Evolutionary conservation across 495 filamentous ascomycete genomes (phyloP).

Genomic region (Trichoderma orchidacearum): DNA sequence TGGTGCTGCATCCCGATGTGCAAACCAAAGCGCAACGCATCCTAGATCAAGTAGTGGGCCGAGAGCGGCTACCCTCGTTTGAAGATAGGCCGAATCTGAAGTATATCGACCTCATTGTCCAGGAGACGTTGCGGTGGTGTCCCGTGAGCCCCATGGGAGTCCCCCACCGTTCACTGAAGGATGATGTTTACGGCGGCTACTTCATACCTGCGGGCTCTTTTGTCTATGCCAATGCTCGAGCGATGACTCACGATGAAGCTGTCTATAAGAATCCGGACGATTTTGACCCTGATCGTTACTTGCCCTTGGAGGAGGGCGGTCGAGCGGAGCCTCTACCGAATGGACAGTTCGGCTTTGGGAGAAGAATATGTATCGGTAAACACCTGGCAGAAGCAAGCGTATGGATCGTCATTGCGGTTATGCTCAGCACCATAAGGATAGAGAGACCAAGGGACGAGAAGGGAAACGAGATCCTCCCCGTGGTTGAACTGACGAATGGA

Average conservation of each 20-base stretch:
- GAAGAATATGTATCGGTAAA: background rate
- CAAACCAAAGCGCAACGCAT: conserved; percentile 38
- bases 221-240: conserved; percentile 23
- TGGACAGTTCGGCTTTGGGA: conserved; percentile 34
- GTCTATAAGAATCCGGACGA: conserved; percentile 21
- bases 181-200: conserved; percentile 31
- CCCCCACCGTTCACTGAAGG: conserved; percentile 34
- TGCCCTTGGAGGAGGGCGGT: conserved; percentile 21
- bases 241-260: conserved; percentile 21
- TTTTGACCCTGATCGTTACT: conserved; percentile 27
- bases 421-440: background rate
- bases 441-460: background rate
- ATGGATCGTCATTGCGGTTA: background rate
- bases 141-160: conserved; percentile 40
- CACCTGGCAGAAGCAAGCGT: background rate
- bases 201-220: conserved; percentile 20
- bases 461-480: background rate
- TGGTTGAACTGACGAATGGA: background rate
- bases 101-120: conserved; percentile 32
- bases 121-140: conserved; percentile 43
- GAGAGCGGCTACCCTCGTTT: conserved; percentile 32
- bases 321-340: conserved; percentile 26
- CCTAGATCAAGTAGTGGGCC: conserved; percentile 36
- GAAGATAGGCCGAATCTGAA: conserved; percentile 32
- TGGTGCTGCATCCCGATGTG: conserved; percentile 23